These are phyloP conservation scores for Raddia distichophylla DNA, from an alignment of 176 grass and related monocot genomes.

Conservation along the genomic window DNA sequence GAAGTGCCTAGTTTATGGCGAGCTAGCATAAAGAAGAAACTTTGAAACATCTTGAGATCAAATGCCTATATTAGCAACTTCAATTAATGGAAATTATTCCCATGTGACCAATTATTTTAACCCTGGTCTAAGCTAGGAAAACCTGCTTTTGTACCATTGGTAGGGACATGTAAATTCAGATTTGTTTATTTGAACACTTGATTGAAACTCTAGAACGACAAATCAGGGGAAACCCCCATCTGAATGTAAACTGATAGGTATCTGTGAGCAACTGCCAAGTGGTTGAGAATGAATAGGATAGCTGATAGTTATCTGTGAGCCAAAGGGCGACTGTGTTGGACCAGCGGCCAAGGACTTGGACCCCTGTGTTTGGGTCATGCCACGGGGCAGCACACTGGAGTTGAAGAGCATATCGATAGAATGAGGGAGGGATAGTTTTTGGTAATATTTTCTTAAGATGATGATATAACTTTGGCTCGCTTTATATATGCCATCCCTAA, in stretches of 20 bases:
- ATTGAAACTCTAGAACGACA: neutral
- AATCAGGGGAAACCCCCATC: neutral
- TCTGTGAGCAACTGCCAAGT: neutral
- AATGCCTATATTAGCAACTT: neutral
- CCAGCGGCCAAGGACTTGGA: too few relatives aligned
- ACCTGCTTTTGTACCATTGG: neutral
- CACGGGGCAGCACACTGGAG: too few relatives aligned
- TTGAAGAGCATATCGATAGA: too few relatives aligned
- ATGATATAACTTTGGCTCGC: too few relatives aligned
- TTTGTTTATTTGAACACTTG: neutral
- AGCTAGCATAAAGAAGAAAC: neutral
- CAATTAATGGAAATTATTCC: neutral
- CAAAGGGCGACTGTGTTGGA: too few relatives aligned
- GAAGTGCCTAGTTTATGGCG: neutral
- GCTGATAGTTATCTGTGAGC: conserved; percentile 1
- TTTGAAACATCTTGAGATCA: neutral
- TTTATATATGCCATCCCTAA: too few relatives aligned
- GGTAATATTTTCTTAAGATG: too few relatives aligned
- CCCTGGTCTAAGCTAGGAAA: neutral
- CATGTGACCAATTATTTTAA: neutral
- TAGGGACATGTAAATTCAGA: neutral
- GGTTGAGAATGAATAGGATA: too few relatives aligned
- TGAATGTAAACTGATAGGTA: neutral
- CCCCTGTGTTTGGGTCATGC: too few relatives aligned
- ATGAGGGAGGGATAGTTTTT: too few relatives aligned